A percentile compares a stretch with the other conserved stretches of the same genome.
phyloP scores from a whole-genome alignment of 192 early-diverging fungal genomes.

The Coemansia sp. region DNA sequence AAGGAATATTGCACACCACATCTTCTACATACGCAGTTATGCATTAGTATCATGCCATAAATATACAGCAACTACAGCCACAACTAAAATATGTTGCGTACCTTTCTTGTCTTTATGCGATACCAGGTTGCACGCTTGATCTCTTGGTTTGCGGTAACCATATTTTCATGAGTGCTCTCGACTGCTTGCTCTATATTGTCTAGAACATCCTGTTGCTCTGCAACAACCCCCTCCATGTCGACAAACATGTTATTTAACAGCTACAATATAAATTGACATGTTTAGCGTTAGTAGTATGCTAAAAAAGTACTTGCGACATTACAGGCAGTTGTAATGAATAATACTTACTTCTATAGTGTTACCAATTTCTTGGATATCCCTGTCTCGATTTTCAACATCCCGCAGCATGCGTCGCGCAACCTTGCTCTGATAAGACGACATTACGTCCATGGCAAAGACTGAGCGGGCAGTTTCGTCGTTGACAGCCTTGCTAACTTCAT shows the following conservation, averaged over 20 bases:
- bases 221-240: constrained; percentile 38
- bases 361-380: constrained; percentile 42
- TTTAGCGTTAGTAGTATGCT: not conserved
- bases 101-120: constrained; percentile 46
- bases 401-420: constrained; percentile 43
- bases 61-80: not conserved
- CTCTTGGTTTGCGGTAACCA: constrained; percentile 15
- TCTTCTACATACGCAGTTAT: constrained; percentile 31
- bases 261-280: constrained; percentile 14
- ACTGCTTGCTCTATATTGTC: constrained; percentile 53
- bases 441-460: constrained; percentile 53
- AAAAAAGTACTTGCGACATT: too few species aligned
- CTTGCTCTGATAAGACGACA: constrained; percentile 47
- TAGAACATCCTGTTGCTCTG: constrained; percentile 47
- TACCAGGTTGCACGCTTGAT: constrained; percentile 38
- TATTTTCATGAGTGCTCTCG: constrained; percentile 35
- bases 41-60: not conserved
- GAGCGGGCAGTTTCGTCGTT: constrained; percentile 39
- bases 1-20: constrained; percentile 39
- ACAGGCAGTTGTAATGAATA: too few species aligned
- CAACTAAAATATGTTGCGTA: not conserved
- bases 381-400: constrained; percentile 49
- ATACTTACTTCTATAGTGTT: constrained; percentile 43
- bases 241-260: constrained; percentile 49
- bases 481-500: constrained; percentile 40